Base-by-base conservation (phyloP, 2,329 filamentous ascomycete genomes). In the Talaromyces albobiverticillius region DNA sequence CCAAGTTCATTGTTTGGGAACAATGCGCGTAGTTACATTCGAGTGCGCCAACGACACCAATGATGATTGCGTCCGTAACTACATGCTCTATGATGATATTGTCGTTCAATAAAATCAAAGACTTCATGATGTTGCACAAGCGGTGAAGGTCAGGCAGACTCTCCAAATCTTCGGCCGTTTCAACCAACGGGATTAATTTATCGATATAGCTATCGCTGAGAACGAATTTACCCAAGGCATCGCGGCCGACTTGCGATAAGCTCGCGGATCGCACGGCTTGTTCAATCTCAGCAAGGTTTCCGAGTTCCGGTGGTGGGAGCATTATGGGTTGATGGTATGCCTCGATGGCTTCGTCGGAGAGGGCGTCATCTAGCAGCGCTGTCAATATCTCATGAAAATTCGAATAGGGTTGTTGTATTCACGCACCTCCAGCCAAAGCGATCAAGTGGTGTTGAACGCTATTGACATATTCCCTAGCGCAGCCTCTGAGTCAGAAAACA, bases 91-190 rank as follows among this genome's bases (percentile, higher is more conserved):
- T 96, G 59, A 99, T 95, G 56, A 86, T 82, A 26, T 88, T 95
- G 69, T 99, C 94, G 74, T 97, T 99, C 59, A 97, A 83, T 51
- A 97, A 78, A 51, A 99, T 95, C 54, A 97, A 82, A 56, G 88
- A 88, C 79, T 99, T 99, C 89, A 96, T 94, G 69, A 99, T 96
- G 70, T 91, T 96, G 82, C 94, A 99, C 43, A 99, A 78, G 46
- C 89, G 85, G 71, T 97, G 94, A 57, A 99, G 76, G 67, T 97
- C 93, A 20, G 83, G 75, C 8, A 95, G 77, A 68, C 89, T 92
- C 72, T 99, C 90, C 56, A 96, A 81, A 64, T 96, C 90, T 71
- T 99, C 94, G 9, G 94, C 93, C 75, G 89, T 86, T 56, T 89
- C 83, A 45, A 99, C 89, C 48, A 97, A 72, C 1, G 90, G 90